Evolutionary conservation across 495 filamentous ascomycete species (phyloP), one percentile per base, ranked within the genome.

Genomic region (Neurospora sp.): DNA sequence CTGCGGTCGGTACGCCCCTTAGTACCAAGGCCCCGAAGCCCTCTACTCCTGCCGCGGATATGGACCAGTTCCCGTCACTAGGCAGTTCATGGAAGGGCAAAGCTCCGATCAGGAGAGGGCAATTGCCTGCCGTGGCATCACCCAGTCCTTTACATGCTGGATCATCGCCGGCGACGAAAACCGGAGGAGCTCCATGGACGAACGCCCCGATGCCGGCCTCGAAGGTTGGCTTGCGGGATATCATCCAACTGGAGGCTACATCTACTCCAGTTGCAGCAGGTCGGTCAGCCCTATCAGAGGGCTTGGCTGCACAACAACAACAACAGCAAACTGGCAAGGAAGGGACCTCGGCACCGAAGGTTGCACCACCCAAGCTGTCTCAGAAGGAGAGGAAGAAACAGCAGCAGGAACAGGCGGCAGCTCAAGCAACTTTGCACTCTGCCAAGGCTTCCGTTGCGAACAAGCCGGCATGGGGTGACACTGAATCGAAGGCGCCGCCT

Each of bases 361-460:
- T 73, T 27, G 69, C 81, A 2, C 83, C 73, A 66, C 83, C 79
- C 80, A 97, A 89, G 75, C 75, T 96, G 54, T 96, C 93, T 1
- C 96, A 98, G 75, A 95, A 94, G 78, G 95, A 97, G 78, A 89
- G 93, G 12, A 97, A 97, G 83, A 93, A 88, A 78, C 87, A 92
- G 69, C 89, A 93, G 75, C 90, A 93, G 75, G 88, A 91, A 77
- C 82, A 89, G 59, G 82, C 88, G 77, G 84, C 85, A 39, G 76
- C 77, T 9, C 79, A 83, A 12, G 82, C 85, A 35, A 75, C 78
- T 16, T 7, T 74, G 39, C 59, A 74, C n/a, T 31, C 72, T 1
- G 62, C 77, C 14, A 72, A 73, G 23, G 31, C 75, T n/a, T 40
- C 71, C 18, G 39, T 69, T 4, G 71, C 81, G 8, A 78, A 82